These are phyloP conservation scores for Lipomyces sp. DNA, from an alignment of 805 yeast species.

Conservation along the genomic window DNA sequence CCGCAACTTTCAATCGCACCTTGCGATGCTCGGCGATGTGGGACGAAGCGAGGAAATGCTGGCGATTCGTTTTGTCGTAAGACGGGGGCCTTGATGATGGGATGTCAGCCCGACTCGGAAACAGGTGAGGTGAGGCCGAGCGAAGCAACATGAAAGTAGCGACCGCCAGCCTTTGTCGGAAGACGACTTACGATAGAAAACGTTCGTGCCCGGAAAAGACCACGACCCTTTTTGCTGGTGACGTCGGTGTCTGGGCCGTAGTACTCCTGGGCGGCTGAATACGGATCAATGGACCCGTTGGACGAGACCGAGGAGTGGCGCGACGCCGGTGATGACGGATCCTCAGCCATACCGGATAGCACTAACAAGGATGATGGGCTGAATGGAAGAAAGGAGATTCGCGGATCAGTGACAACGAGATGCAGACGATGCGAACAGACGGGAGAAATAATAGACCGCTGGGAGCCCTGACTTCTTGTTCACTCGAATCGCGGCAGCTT, in stretches of 20 bases:
- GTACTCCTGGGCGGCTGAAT: constrained; percentile 63
- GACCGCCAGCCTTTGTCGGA: neutral
- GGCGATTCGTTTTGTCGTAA: neutral
- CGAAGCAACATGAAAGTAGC: neutral
- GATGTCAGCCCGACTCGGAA: too few relatives aligned
- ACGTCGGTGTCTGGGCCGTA: constrained; percentile 51
- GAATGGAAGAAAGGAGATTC: too few relatives aligned
- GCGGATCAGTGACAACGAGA: too few relatives aligned
- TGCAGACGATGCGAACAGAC: too few relatives aligned
- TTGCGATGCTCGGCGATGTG: constrained; percentile 28
- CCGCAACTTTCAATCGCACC: constrained; percentile 37
- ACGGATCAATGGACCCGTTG: constrained; percentile 52
- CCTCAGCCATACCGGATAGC: too few relatives aligned
- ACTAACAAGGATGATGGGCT: neutral
- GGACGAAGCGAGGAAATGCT: constrained; percentile 6
- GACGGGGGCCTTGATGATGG: too few relatives aligned
- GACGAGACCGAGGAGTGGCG: constrained; percentile 18
- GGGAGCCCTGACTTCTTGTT: too few relatives aligned
- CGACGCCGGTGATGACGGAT: neutral
- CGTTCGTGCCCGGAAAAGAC: constrained; percentile 44
- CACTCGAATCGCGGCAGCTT: too few relatives aligned
- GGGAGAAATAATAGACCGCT: too few relatives aligned
- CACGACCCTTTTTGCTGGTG: constrained; percentile 42
- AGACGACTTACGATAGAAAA: constrained; percentile 21
- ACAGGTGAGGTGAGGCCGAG: too few relatives aligned